Evolutionary conservation across 2,329 filamentous ascomycete genomes (phyloP).

Genomic region (Alternaria brassicae): DNA sequence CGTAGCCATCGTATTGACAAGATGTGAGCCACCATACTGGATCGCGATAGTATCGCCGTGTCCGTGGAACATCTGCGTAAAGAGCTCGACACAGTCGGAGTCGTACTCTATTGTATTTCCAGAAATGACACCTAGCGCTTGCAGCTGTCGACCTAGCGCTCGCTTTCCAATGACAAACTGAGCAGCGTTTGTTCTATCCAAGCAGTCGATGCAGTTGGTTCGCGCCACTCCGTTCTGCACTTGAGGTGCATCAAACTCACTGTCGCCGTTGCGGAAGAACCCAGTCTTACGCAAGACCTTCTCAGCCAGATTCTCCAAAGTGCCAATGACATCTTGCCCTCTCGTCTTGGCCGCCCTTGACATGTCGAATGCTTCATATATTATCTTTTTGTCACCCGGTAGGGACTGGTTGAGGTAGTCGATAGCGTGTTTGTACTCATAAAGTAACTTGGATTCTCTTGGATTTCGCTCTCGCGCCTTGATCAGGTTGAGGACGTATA

Average conservation of each 20-base stretch:
- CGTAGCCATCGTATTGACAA: constrained; percentile 99
- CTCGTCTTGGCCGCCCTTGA: constrained; percentile 89
- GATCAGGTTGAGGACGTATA: constrained; percentile 91
- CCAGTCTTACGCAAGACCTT: constrained; percentile 84
- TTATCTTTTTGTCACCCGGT: constrained; percentile 81
- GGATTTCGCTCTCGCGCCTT: constrained; percentile 85
- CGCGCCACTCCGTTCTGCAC: constrained; percentile 92
- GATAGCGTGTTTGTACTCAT: constrained; percentile 86
- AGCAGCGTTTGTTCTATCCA: constrained; percentile 95
- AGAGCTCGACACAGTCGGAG: constrained; percentile 92
- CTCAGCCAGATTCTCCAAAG: constrained; percentile 86
- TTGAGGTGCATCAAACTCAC: constrained; percentile 67
- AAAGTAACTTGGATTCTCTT: constrained; percentile 86
- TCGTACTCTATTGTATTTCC: constrained; percentile 86
- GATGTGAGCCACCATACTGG: constrained; percentile 94
- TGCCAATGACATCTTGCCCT: constrained; percentile 93
- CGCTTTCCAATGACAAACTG: constrained; percentile 98
- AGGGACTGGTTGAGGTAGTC: constrained; percentile 94
- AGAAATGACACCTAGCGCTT: constrained; percentile 86
- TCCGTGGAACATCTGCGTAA: constrained; percentile 96
- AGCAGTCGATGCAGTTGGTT: constrained; percentile 97
- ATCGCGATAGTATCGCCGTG: constrained; percentile 98
- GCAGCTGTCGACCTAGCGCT: constrained; percentile 88
- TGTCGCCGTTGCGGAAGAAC: constrained; percentile 93
- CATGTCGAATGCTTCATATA: constrained; percentile 98